Conservation (phyloP, 345 rosid species). For the Syzygium aromaticum region DNA sequence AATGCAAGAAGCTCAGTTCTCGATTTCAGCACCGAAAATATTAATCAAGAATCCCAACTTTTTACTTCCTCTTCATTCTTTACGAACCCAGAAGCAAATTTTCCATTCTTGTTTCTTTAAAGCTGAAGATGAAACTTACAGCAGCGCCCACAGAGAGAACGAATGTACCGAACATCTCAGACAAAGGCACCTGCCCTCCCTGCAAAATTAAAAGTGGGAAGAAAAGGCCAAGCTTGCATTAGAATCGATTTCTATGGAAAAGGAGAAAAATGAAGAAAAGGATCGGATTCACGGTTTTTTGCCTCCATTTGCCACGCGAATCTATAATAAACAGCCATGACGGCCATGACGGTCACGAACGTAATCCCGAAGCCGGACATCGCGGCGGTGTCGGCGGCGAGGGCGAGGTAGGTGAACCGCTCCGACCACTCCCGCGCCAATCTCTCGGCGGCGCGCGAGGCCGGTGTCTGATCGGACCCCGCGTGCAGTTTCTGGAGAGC, state of each 20-base stretch:
- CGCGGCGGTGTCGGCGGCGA: conserved; percentile 46
- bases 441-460: conserved; percentile 36
- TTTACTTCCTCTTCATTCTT: neutral
- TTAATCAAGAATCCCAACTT: neutral
- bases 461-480: conserved; percentile 12
- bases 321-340: conserved; percentile 70
- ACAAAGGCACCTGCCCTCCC: conserved; percentile 66
- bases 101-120: neutral
- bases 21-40: neutral
- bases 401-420: conserved; percentile 58
- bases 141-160: conserved; percentile 90
- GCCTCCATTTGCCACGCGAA: conserved; percentile 93
- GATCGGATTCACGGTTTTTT: neutral
- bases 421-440: conserved; percentile 59
- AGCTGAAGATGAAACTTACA: conserved; percentile 28
- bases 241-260: neutral
- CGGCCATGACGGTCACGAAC: conserved; percentile 68
- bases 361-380: conserved; percentile 84
- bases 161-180: conserved; percentile 83
- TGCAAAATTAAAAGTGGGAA: neutral
- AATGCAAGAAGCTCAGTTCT: neutral
- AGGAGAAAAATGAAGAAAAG: no score
- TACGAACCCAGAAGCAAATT: neutral
- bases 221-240: neutral
- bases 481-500: conserved; percentile 1